These are phyloP conservation scores for Celoporthe dispersa DNA, from an alignment of 2,329 filamentous ascomycete genomes.

Conservation along the genomic window DNA sequence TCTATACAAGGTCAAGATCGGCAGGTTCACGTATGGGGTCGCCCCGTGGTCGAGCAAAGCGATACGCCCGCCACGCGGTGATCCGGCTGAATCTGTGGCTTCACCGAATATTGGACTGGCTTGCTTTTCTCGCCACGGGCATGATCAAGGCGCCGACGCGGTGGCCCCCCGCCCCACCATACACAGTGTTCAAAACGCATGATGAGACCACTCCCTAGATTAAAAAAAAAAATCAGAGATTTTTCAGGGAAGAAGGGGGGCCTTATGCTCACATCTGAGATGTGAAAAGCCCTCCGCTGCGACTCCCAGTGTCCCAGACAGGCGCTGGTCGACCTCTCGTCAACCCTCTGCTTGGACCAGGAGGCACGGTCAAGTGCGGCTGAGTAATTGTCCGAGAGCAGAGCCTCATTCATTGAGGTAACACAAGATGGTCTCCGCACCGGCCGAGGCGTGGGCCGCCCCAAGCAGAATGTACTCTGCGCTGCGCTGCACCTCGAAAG, in stretches of 20 bases:
- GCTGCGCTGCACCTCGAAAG: no score
- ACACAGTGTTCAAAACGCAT: neutral
- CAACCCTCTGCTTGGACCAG: neutral
- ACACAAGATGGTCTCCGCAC: neutral
- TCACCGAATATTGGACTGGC: conserved; percentile 9
- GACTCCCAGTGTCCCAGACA: neutral
- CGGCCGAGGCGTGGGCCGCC: neutral
- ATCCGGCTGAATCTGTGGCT: neutral
- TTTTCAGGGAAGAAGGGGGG: neutral
- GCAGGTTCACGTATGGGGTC: neutral
- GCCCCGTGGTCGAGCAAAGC: neutral
- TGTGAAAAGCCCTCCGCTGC: neutral
- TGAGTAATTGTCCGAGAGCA: conserved; percentile 4
- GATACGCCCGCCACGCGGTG: neutral
- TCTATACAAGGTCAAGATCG: conserved; percentile 2
- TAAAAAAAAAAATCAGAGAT: neutral
- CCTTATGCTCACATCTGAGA: neutral
- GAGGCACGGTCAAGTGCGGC: neutral
- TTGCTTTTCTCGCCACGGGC: neutral
- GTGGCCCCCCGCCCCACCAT: neutral
- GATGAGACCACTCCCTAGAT: neutral
- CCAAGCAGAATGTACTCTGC: neutral
- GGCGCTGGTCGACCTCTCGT: neutral
- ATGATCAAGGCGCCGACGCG: neutral
- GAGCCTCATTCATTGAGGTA: conserved; percentile 1